Base-by-base conservation (phyloP, 164 flowering plant species). In the Dillenia turbinata region DNA sequence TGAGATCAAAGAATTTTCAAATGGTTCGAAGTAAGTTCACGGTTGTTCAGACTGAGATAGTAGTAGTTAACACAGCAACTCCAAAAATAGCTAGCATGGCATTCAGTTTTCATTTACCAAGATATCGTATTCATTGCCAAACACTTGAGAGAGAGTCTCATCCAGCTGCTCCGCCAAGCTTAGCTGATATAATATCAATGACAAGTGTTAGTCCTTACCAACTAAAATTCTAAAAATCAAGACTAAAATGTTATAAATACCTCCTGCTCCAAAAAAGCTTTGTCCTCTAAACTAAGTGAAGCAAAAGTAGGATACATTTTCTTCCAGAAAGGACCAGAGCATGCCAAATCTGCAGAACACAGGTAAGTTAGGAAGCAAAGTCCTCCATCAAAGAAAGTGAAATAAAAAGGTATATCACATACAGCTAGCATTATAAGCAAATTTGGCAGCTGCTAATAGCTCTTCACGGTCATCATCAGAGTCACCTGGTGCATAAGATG, bases 401-500 rank as follows among this genome's bases (percentile, higher is more conserved):
- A 49, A 49, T 9, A 22, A 24, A 44, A 60, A 26, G 45, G 24
- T 33, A 33, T 33, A 33, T 33, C 40, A 33, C 81, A 68, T 76
- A 85, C 93, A 61, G 49, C 72, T 76, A 52, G 86, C 76, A 64
- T 71, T 71, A 44, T 69, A 70, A 58, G 90, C 86, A 59, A 70
- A 66, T 44, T 75, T 75, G 19, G 87, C 93, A 68, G 90, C 88
- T 16, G 74, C 70, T 54, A 73, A 57, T 57, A 85, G 71, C 56
- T 85, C 89, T 63, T 81, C 93, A 66, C 63, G 84, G 66, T 87
- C 93, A 77, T 85, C 89, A 60, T 81, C 85, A 53, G 84, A 75
- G 72, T 82, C 85, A 56, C 81, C 89, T 84, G 73, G 51, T 71
- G 50, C 47, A 59, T 13, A 22, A 52, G 22, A 71, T 59, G 12